phyloP scores from a whole-genome alignment of 805 yeast genomes.

The Yarrowia porcina region DNA sequence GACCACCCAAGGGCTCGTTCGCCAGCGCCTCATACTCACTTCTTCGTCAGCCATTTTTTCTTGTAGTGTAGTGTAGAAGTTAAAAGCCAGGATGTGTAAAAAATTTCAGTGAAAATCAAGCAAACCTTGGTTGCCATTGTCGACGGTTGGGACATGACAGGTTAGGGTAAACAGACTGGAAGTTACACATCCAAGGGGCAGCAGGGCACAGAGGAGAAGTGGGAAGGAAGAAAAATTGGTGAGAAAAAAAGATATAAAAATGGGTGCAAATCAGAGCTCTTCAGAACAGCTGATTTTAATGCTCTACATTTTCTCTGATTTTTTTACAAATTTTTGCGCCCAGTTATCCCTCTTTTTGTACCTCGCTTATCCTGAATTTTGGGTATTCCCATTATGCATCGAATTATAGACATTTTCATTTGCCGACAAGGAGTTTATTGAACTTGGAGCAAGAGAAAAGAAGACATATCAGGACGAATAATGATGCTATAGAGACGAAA shows the following conservation, averaged over 20 bases:
- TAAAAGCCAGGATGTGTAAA: constrained; percentile 16
- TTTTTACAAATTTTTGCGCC: not conserved
- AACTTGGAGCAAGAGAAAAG: not conserved
- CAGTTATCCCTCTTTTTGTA: not conserved
- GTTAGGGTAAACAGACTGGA: constrained; percentile 22
- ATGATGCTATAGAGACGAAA: not conserved
- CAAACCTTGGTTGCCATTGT: constrained; percentile 22
- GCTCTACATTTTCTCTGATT: not conserved
- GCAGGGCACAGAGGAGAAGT: not conserved
- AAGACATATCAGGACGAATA: not conserved
- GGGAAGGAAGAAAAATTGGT: no score
- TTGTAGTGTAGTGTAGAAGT: constrained; percentile 26
- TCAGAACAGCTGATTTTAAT: not conserved
- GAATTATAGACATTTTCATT: constrained; percentile 20
- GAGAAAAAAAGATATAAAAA: not conserved
- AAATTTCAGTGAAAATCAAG: constrained; percentile 19
- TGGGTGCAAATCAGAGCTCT: not conserved
- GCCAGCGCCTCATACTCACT: constrained; percentile 30
- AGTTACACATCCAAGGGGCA: constrained; percentile 3
- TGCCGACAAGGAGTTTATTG: constrained; percentile 1
- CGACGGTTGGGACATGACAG: constrained; percentile 14
- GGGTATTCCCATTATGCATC: constrained; percentile 1
- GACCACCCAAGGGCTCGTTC: not conserved
- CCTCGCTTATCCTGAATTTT: not conserved
- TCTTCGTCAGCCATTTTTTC: constrained; percentile 43